Evolutionary conservation across 139 green algal species (phyloP).

Genomic region (Coelastrella sp.): DNA sequence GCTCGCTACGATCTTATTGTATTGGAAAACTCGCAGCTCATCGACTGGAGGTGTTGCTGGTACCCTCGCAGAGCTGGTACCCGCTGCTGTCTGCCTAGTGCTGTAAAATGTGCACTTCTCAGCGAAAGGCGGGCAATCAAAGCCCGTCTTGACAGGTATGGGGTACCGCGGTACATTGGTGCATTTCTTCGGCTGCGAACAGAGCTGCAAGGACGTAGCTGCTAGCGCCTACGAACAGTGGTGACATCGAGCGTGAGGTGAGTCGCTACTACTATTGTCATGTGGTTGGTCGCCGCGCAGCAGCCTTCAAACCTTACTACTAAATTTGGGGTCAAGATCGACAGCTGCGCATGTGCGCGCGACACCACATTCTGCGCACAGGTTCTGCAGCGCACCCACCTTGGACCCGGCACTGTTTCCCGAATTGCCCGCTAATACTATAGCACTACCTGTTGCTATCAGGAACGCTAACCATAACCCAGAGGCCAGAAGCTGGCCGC

Average conservation of each 20-base stretch:
- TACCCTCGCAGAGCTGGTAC: neutral
- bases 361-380: too few relatives aligned
- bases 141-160: neutral
- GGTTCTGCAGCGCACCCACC: neutral
- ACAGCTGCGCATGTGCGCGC: too few relatives aligned
- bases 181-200: slow-evolving; percentile 2
- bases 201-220: neutral
- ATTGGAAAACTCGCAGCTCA: slow-evolving; percentile 11
- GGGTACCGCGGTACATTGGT: neutral
- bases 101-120: slow-evolving; percentile 29
- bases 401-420: neutral
- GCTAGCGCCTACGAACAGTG: neutral
- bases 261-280: too few relatives aligned
- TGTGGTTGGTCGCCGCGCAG: too few relatives aligned
- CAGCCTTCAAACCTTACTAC: too few relatives aligned
- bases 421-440: neutral
- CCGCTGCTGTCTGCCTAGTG: neutral
- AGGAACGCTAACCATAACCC: neutral
- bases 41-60: slow-evolving; percentile 1
- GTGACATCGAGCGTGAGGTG: neutral
- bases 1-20: slow-evolving; percentile 24
- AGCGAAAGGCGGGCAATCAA: slow-evolving; percentile 18
- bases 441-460: neutral
- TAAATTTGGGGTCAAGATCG: too few relatives aligned
- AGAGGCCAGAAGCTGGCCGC: neutral